Percentiles rank a stretch among this genome's conserved stretches.
Conservation (phyloP, 495 filamentous ascomycete genomes). For the Neurospora sp. region DNA sequence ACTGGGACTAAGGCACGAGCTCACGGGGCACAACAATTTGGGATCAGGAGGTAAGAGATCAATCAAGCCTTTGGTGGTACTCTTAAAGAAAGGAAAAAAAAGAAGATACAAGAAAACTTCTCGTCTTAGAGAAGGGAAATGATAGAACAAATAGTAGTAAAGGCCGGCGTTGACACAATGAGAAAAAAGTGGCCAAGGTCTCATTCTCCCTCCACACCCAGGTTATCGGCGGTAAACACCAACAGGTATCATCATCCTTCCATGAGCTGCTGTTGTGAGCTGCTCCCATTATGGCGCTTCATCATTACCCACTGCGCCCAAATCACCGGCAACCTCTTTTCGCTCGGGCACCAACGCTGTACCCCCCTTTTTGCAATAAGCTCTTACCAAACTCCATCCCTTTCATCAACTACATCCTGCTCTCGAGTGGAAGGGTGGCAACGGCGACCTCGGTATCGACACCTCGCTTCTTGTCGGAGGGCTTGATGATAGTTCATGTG, state of each 20-base stretch:
- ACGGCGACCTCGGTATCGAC: not conserved
- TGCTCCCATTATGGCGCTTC: not conserved
- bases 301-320: not conserved
- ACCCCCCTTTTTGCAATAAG: conserved; percentile 18
- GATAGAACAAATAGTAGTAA: not conserved
- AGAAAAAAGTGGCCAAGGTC: not conserved
- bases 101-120: not conserved
- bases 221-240: not conserved
- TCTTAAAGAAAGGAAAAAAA: not conserved
- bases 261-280: not conserved
- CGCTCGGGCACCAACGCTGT: conserved; percentile 40
- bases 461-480: conserved; percentile 14
- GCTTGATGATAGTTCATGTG: conserved; percentile 26
- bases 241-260: not conserved
- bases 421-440: conserved; percentile 5
- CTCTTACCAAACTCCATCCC: not conserved
- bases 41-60: not conserved
- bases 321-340: conserved; percentile 28
- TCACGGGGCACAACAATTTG: not conserved
- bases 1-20: not conserved
- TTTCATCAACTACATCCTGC: not conserved
- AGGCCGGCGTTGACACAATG: not conserved
- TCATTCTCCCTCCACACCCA: not conserved
- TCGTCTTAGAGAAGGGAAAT: not conserved
- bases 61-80: conserved; percentile 10